Base-by-base conservation (phyloP, 441 rosid species). In the Oxalis stricta region DNA sequence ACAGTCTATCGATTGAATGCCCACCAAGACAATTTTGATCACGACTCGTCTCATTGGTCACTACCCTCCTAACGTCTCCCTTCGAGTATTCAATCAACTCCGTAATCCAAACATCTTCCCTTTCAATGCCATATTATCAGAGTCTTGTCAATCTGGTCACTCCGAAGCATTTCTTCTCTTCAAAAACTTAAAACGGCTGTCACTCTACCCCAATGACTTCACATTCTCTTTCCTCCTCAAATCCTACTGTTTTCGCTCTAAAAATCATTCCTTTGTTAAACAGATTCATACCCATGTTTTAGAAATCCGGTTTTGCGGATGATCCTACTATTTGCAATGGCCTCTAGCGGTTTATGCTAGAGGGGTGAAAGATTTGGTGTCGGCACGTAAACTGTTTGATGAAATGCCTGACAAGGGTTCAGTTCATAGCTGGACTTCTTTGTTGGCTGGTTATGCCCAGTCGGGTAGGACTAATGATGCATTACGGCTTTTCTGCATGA, bases 31-130 rank as follows among this genome's bases (percentile, higher is more conserved):
- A 53, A 70, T 28, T n/a, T 44, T 65, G 38, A 51, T 65, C 2
- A 61, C 69, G n/a, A 53, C 75, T 36, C 69, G 71, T 43, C 66
- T 70, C 37, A 65, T 70, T 38, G 69, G 68, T 38, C 72, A 59
- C 2, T 66, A 59, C 59, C 67, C 72, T 16, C 17, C 55, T 26
- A 23, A 2, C 9, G 0, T 45, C 2, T 52, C 68, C 14, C 48
- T 52, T 51, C 23, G 24, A 7, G 53, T 66, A 8, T 70, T 70
- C 30, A 10, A 34, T 14, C 70, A 38, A 0, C 56, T 71, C 3
- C 33, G 32, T 19, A 34, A 10, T n/a, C 77, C 77, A 48, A 71
- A 59, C 39, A 50, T 68, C 37, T 71, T 64, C 52, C 77, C 77
- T 1, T 67, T 54, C 58, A 71, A 68, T 41, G 73, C 73, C 58